Evolutionary conservation across 257 asterid species (phyloP).

Genomic region (Solanum sejunctum): DNA sequence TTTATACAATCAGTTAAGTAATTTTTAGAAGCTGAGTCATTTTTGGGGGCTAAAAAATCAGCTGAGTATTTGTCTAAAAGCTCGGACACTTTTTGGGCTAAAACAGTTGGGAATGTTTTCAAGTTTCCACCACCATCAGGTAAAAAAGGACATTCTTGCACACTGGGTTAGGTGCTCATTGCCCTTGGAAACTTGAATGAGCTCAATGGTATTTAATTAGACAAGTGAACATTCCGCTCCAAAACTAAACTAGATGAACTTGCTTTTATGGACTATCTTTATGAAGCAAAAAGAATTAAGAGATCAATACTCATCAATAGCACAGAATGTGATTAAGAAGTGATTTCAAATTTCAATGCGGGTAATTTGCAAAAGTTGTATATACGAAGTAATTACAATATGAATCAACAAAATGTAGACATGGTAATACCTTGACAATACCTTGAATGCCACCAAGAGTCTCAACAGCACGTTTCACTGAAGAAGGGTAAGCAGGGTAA

Average conservation of each 20-base stretch:
- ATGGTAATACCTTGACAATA: constrained; percentile 49
- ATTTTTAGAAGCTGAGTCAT: neutral
- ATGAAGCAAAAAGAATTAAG: neutral
- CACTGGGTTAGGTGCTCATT: neutral
- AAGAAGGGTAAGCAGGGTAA: constrained; percentile 93
- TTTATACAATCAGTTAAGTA: neutral
- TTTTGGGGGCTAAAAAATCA: neutral
- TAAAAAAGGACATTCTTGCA: neutral
- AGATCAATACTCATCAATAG: neutral
- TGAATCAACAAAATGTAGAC: neutral
- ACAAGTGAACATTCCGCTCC: neutral
- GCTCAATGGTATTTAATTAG: neutral
- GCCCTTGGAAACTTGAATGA: neutral
- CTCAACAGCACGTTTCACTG: constrained; percentile 65
- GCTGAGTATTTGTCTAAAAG: neutral
- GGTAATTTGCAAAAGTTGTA: neutral
- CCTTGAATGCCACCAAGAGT: constrained; percentile 69
- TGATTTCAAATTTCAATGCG: neutral
- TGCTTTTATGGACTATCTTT: neutral
- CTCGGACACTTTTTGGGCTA: neutral
- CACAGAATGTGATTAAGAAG: neutral
- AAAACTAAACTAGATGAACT: neutral
- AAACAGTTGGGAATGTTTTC: neutral
- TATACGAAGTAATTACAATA: neutral
- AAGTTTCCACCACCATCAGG: neutral